Base-by-base conservation (phyloP, 2,329 filamentous ascomycete species). In the Neofusicoccum ribis region DNA sequence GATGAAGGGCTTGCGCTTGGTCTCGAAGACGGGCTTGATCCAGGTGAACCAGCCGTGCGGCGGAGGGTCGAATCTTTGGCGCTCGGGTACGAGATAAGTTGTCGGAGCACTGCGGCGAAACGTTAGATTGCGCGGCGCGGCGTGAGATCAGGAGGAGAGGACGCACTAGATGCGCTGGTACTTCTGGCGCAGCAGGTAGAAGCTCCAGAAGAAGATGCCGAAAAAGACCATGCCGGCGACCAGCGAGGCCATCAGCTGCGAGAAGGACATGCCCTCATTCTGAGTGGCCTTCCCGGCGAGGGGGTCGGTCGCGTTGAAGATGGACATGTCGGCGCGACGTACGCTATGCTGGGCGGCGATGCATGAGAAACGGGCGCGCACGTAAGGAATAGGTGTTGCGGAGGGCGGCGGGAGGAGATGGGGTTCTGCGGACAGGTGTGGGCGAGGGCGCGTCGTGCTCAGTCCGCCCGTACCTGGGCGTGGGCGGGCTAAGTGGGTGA, bases 51-150 rank as follows among this genome's bases (percentile, higher is more conserved):
- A 81, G 75, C 77, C 85, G 74, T 70, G 79, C 0, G 91, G 90
- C 1, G 92, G 91, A 1, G 90, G 82, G n/a, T 89, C 85, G 8
- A 91, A 93, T 70, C 92, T 88, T 80, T 96, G 91, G 73, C 90
- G 87, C 78, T 95, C 90, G 6, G 92, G 91, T 0, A 96, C 93
- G 1, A 96, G 85, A 70, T 92, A 96, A 4, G 92, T 94, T 76
- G 92, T 89, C 1, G 92, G 90, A 80, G 92, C 91, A 73, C 89
- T 92, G 67, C 34, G 46, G 27, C 60, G 44, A 39, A 52, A 58
- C 7, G 54, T 56, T 52, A 65, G 56, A 64, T 31, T 23, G 34
- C 62, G 54, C 51, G 36, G 47, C 67, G 23, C 15, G 11, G 23
- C 50, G 49, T 49, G 39, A 20, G 41, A 74, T 64, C 72, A 68